Evolutionary conservation across 2,329 filamentous ascomycete species (phyloP).

Genomic region (Apiospora kogelbergensis): DNA sequence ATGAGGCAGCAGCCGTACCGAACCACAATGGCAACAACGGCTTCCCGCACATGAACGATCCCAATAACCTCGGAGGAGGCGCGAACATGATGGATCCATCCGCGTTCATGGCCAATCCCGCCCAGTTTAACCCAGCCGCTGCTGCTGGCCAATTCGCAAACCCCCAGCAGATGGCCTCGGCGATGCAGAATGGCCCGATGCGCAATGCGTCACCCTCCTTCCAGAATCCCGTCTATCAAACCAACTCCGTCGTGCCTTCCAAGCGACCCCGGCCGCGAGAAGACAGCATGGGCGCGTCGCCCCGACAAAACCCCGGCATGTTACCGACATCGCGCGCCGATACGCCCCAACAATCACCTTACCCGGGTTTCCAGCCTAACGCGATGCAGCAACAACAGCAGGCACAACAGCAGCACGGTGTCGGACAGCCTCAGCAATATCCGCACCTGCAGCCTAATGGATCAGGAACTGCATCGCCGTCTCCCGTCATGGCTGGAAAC

Average conservation of each 20-base stretch:
- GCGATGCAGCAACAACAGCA: constrained; percentile 62
- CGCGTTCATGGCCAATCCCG: constrained; percentile 59
- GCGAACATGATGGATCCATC: constrained; percentile 63
- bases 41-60: constrained; percentile 65
- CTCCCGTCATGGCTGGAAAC: constrained; percentile 80
- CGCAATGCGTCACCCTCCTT: constrained; percentile 82
- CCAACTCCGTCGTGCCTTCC: constrained; percentile 83
- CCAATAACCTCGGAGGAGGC: constrained; percentile 45
- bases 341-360: constrained; percentile 79
- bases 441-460: constrained; percentile 80
- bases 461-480: constrained; percentile 83
- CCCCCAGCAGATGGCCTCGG: constrained; percentile 53
- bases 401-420: constrained; percentile 4
- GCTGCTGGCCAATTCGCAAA: constrained; percentile 53
- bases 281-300: constrained; percentile 82
- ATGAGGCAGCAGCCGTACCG: constrained; percentile 62
- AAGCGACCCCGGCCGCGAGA: constrained; percentile 82
- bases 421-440: constrained; percentile 63
- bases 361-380: constrained; percentile 64
- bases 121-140: constrained; percentile 58
- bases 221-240: constrained; percentile 77
- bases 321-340: constrained; percentile 84
- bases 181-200: constrained; percentile 79
- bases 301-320: constrained; percentile 72
- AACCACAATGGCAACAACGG: constrained; percentile 71